These are phyloP conservation scores for Lathyrus sativus DNA, from an alignment of 306 rosid species.

Conservation along the genomic window DNA sequence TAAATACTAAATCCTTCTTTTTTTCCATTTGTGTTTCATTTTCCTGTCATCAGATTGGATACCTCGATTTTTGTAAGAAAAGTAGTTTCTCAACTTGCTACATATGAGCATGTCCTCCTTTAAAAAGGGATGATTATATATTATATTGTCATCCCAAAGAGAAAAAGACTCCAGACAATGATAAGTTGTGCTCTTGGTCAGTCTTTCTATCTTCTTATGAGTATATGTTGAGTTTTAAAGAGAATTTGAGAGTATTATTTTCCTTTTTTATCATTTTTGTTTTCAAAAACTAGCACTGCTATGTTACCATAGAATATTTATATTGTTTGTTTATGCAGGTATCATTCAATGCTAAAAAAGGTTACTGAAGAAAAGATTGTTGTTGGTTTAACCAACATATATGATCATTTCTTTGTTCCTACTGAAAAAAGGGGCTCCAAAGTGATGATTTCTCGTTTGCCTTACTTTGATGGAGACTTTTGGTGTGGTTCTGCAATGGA, in stretches of 20 bases:
- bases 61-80: no score
- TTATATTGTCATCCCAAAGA: no score
- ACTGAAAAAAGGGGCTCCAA: constrained; percentile 37
- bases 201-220: background rate
- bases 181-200: no score
- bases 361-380: constrained; percentile 58
- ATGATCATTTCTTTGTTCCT: constrained; percentile 57
- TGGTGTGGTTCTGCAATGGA: constrained; percentile 34
- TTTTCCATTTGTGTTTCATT: no score
- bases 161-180: no score
- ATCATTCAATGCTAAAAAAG: constrained; percentile 52
- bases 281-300: no score
- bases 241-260: background rate
- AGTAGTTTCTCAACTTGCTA: no score
- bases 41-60: no score
- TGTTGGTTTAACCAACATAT: constrained; percentile 47
- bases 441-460: constrained; percentile 63
- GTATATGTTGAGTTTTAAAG: background rate
- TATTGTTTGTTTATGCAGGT: background rate
- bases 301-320: constrained; percentile 5
- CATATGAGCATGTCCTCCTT: no score
- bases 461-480: constrained; percentile 74
- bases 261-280: no score
- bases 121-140: no score
- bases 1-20: no score